Conservation (phyloP, 108 stramenopile species). For the Cyclotella cryptica region DNA sequence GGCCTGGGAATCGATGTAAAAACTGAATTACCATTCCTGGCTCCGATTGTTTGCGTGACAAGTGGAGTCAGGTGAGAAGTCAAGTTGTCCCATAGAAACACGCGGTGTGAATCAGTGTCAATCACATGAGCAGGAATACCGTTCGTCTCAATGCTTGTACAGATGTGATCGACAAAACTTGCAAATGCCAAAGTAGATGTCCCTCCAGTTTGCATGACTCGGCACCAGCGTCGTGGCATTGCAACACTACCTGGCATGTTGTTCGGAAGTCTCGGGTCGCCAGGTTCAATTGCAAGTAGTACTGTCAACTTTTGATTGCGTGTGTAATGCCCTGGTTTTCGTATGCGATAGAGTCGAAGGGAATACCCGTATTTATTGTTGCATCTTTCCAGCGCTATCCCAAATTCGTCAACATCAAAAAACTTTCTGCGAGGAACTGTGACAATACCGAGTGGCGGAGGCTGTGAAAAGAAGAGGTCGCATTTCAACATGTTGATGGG, state of each 20-base stretch:
- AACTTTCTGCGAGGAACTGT: slow-evolving; percentile 12
- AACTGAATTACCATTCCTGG: neutral
- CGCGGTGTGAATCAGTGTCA: slow-evolving; percentile 12
- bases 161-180: slow-evolving; percentile 15
- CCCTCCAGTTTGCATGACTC: neutral
- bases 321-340: slow-evolving; percentile 27
- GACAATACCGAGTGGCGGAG: slow-evolving; percentile 12
- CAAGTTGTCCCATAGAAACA: slow-evolving; percentile 24
- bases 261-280: neutral
- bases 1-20: slow-evolving; percentile 8
- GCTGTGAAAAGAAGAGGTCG: neutral
- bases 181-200: slow-evolving; percentile 18
- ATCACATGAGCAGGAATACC: neutral
- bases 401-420: slow-evolving; percentile 35
- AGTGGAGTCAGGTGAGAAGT: slow-evolving; percentile 7
- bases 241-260: slow-evolving; percentile 17
- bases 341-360: neutral
- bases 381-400: slow-evolving; percentile 23
- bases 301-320: slow-evolving; percentile 15
- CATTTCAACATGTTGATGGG: neutral
- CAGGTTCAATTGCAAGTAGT: slow-evolving; percentile 18
- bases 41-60: slow-evolving; percentile 8
- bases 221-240: slow-evolving; percentile 8
- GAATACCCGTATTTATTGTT: slow-evolving; percentile 17
- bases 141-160: slow-evolving; percentile 8